phyloP scores from a whole-genome alignment of 208 protist species.

The Leishmania tropica region DNA sequence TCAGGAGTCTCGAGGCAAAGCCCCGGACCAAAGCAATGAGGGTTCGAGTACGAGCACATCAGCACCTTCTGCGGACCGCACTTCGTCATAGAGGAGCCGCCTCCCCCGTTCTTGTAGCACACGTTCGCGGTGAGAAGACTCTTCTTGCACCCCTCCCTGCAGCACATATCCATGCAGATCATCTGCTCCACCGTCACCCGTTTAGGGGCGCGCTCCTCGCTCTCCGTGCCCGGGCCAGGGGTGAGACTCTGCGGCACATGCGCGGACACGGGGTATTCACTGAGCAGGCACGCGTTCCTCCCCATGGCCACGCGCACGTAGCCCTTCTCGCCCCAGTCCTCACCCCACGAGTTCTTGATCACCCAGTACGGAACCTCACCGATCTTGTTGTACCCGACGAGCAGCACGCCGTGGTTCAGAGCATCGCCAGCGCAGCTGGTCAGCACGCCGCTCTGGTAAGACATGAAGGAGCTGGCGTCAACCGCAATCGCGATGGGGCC shows the following conservation, averaged over 20 bases:
- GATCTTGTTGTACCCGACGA: conserved; percentile 73
- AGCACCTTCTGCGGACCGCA: conserved; percentile 41
- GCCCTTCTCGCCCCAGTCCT: conserved; percentile 72
- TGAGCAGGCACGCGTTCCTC: conserved; percentile 52
- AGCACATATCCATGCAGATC: conserved; percentile 28
- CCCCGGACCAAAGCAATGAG: not conserved
- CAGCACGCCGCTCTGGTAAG: conserved; percentile 61
- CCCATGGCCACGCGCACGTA: conserved; percentile 69
- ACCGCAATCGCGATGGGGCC: conserved; percentile 89
- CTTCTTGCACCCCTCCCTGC: conserved; percentile 17
- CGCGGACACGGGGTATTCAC: conserved; percentile 31
- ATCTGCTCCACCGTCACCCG: conserved; percentile 17
- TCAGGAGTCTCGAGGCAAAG: not conserved
- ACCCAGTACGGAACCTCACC: conserved; percentile 77
- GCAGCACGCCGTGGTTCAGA: conserved; percentile 80
- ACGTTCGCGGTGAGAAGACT: conserved; percentile 2
- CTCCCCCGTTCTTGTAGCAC: conserved; percentile 7
- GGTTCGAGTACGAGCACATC: conserved; percentile 26
- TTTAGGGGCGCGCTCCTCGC: not conserved
- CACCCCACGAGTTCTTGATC: conserved; percentile 90
- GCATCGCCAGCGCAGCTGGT: conserved; percentile 46
- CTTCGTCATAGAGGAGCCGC: conserved; percentile 25
- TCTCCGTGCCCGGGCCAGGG: not conserved
- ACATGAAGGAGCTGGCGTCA: conserved; percentile 69
- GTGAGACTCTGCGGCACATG: not conserved